Percentiles rank a stretch among this genome's conserved stretches.
Evolutionary conservation across 768 basidiomycete species (phyloP).

Genomic region (Kwoniella pini): DNA sequence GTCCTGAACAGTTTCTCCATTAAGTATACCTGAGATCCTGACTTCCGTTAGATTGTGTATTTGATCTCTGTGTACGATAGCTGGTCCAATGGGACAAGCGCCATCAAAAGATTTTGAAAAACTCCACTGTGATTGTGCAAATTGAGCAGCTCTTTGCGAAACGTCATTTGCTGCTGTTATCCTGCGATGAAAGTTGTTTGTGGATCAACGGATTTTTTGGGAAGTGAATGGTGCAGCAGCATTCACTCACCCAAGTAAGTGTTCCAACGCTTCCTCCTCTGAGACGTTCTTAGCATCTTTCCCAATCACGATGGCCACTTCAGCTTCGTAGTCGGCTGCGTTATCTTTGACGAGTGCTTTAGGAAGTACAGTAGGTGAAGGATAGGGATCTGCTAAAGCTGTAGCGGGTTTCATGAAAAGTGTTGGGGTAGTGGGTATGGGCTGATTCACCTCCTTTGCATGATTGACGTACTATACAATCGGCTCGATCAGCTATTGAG

Average conservation of each 20-base stretch:
- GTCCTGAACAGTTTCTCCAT: conserved; percentile 70
- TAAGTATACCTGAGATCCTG: conserved; percentile 66
- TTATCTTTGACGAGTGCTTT: conserved; percentile 33
- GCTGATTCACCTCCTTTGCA: conserved; percentile 48
- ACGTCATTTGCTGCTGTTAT: conserved; percentile 57
- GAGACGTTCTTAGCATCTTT: conserved; percentile 76
- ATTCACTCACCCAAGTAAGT: conserved; percentile 68
- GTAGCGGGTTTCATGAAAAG: conserved; percentile 55
- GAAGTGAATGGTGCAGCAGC: too few relatives aligned
- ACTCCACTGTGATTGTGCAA: conserved; percentile 79
- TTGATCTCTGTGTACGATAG: conserved; percentile 66
- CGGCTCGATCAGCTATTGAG: background rate
- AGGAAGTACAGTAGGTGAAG: conserved; percentile 42
- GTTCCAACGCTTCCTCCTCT: conserved; percentile 77
- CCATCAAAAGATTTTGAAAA: conserved; percentile 85
- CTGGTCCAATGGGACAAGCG: conserved; percentile 73
- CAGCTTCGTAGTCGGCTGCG: conserved; percentile 53
- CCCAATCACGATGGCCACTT: conserved; percentile 69
- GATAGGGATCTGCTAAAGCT: conserved; percentile 47
- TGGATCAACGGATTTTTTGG: too few relatives aligned
- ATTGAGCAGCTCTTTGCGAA: conserved; percentile 79
- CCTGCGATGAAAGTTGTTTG: too few relatives aligned
- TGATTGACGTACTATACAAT: conserved; percentile 48
- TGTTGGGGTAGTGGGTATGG: conserved; percentile 46
- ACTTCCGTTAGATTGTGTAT: conserved; percentile 70